These are phyloP conservation scores for Fusarium brachygibbosum DNA, from an alignment of 2,329 filamentous ascomycete species.

Conservation along the genomic window DNA sequence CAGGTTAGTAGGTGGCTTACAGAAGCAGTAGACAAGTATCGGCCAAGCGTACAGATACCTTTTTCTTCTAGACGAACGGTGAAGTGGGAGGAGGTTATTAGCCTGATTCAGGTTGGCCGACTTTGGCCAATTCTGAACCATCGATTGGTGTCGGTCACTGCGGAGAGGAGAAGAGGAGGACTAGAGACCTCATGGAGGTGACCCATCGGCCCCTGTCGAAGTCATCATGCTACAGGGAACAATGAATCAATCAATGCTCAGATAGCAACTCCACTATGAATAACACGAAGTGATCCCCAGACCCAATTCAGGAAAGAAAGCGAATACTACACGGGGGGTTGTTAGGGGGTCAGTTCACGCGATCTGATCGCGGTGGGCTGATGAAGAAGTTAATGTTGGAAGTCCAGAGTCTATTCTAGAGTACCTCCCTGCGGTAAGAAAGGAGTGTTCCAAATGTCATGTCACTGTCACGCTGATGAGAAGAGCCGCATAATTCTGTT, in stretches of 20 bases:
- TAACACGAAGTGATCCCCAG: conserved; percentile 30
- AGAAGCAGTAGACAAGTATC: conserved; percentile 30
- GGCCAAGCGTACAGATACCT: conserved; percentile 36
- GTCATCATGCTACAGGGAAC: conserved; percentile 5
- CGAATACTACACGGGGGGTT: not conserved
- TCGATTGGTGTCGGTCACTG: conserved; percentile 12
- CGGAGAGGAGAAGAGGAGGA: conserved; percentile 10
- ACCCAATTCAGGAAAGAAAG: conserved; percentile 25
- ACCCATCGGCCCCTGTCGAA: conserved; percentile 32
- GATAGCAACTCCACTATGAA: conserved; percentile 8
- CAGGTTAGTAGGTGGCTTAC: not conserved
- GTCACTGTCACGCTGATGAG: conserved; percentile 37
- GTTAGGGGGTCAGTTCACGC: not conserved
- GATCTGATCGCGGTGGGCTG: conserved; percentile 26
- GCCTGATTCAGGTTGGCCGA: conserved; percentile 49
- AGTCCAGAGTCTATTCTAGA: not conserved
- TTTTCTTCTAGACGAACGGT: conserved; percentile 34
- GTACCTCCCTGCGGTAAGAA: conserved; percentile 5
- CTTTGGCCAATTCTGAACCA: conserved; percentile 38
- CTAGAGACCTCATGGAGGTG: not conserved
- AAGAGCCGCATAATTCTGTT: conserved; percentile 34
- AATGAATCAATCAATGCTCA: conserved; percentile 1
- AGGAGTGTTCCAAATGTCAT: conserved; percentile 34
- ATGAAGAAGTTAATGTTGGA: not conserved
- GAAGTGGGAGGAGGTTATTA: conserved; percentile 38